Percentiles rank a stretch among this genome's conserved stretches.
These are phyloP conservation scores for Solanum dulcamara DNA, from an alignment of 257 asterid species.

Conservation along the genomic window DNA sequence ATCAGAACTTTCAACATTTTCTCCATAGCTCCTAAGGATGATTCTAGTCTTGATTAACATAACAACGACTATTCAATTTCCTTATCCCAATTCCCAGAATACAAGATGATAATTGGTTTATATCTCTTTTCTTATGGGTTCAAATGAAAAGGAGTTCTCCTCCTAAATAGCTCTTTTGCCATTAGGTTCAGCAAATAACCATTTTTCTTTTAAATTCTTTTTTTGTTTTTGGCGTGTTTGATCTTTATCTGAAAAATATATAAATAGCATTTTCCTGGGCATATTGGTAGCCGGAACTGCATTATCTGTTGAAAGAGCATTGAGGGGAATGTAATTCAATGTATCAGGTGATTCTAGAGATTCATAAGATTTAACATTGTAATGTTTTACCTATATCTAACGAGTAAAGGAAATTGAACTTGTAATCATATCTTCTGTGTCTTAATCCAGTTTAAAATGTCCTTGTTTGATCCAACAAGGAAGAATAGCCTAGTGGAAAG, in stretches of 20 bases:
- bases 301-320: neutral
- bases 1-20: neutral
- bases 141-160: neutral
- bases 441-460: neutral
- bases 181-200: neutral
- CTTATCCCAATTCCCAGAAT: neutral
- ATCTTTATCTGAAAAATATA: neutral
- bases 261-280: neutral
- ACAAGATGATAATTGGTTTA: neutral
- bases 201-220: no score
- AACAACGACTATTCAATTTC: neutral
- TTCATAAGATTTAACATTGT: neutral
- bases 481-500: neutral
- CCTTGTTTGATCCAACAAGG: neutral
- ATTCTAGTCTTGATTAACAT: neutral
- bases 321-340: neutral
- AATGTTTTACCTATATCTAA: neutral
- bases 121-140: neutral
- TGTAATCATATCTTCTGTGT: neutral
- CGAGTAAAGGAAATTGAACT: neutral
- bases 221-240: neutral
- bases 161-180: neutral
- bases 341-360: neutral
- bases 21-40: neutral
- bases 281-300: neutral